Evolutionary conservation across 1,284 basidiomycete species (phyloP).

Genomic region (Xerocomus minutiporus): DNA sequence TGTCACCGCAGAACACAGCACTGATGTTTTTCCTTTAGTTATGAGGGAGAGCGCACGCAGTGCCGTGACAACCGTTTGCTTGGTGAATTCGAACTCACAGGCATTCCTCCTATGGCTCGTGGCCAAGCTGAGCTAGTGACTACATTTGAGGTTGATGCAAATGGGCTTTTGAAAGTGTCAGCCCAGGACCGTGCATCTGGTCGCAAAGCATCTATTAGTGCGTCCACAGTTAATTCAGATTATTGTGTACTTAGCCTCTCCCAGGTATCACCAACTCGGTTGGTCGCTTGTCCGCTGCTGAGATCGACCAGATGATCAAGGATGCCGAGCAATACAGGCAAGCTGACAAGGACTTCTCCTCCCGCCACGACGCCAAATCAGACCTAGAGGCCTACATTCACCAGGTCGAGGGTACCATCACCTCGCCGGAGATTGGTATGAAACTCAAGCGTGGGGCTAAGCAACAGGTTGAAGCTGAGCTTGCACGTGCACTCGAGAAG

Average conservation of each 20-base stretch:
- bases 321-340: constrained; percentile 95
- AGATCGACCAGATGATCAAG: constrained; percentile 99
- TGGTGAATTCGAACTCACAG: constrained; percentile 95
- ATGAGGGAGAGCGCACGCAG: constrained; percentile 96
- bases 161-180: constrained; percentile 93
- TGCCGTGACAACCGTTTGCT: constrained; percentile 96
- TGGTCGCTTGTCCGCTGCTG: constrained; percentile 88
- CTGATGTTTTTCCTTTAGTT: constrained; percentile 40
- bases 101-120: constrained; percentile 95
- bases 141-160: constrained; percentile 97
- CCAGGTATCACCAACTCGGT: constrained; percentile 91
- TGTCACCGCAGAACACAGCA: background rate
- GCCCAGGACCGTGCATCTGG: constrained; percentile 93
- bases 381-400: constrained; percentile 95
- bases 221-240: constrained; percentile 26
- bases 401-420: constrained; percentile 90
- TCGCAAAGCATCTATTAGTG: constrained; percentile 93
- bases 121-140: constrained; percentile 95
- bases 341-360: constrained; percentile 95
- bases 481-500: constrained; percentile 94
- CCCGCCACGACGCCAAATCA: constrained; percentile 93
- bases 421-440: constrained; percentile 90
- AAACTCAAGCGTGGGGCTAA: constrained; percentile 97
- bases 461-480: constrained; percentile 88
- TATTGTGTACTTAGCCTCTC: constrained; percentile 17